A percentile compares a stretch with the other conserved stretches of the same genome.
Conservation (phyloP, 805 yeast species). For the Scheffersomyces amazonensis region DNA sequence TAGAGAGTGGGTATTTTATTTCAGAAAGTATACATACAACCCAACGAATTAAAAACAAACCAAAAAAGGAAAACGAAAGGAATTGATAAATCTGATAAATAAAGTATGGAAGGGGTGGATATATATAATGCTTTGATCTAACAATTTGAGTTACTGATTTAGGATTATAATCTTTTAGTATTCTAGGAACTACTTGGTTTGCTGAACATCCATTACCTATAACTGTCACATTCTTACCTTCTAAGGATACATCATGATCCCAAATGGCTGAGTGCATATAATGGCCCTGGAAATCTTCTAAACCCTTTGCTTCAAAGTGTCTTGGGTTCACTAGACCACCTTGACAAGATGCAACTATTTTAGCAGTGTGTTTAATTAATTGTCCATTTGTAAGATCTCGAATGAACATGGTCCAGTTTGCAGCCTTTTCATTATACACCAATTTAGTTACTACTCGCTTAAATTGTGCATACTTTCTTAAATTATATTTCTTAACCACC, state of each 20-base stretch:
- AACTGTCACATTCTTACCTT: conserved; percentile 34
- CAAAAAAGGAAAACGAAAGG: conserved; percentile 22
- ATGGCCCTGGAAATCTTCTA: conserved; percentile 31
- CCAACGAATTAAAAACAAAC: conserved; percentile 26
- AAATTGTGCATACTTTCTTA: conserved; percentile 19
- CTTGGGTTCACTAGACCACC: conserved; percentile 39
- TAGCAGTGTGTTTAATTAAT: conserved; percentile 24
- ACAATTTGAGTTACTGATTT: conserved; percentile 29
- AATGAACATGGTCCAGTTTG: conserved; percentile 26
- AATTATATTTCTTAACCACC: conserved; percentile 26
- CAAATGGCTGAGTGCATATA: conserved; percentile 42
- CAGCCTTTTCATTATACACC: conserved; percentile 20
- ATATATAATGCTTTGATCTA: conserved; percentile 34
- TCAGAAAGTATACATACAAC: conserved; percentile 28
- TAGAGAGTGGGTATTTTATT: conserved; percentile 29
- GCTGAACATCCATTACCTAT: conserved; percentile 44
- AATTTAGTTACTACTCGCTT: conserved; percentile 18
- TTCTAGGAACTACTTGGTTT: conserved; percentile 37
- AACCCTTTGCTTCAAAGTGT: conserved; percentile 26
- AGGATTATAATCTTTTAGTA: conserved; percentile 25
- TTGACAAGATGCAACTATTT: conserved; percentile 21
- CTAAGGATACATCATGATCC: conserved; percentile 30
- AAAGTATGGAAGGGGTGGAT: conserved; percentile 33
- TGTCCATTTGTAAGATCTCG: conserved; percentile 28
- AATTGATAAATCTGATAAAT: conserved; percentile 18